Percentiles rank a stretch among this genome's conserved stretches.
phyloP scores from a whole-genome alignment of 106 monocot species.

The Allium sativum region DNA sequence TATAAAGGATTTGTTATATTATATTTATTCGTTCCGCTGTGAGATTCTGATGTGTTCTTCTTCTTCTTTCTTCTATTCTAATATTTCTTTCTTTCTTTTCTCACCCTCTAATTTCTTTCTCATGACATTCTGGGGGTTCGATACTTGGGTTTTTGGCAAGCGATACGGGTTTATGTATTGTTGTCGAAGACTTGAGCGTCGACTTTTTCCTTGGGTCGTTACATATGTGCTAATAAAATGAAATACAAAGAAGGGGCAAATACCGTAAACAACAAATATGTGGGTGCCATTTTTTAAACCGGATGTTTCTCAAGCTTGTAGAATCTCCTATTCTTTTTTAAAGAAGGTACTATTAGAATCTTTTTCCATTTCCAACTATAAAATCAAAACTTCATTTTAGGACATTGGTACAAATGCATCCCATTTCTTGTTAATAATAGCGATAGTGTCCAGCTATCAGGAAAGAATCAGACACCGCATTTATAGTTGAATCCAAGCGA shows the following conservation, averaged over 20 bases:
- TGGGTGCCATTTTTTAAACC: conserved; percentile 89
- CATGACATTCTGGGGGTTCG: too few species aligned
- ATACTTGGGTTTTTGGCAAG: too few species aligned
- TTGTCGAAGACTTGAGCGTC: too few species aligned
- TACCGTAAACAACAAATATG: conserved; percentile 97
- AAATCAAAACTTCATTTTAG: not conserved
- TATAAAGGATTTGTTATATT: too few species aligned
- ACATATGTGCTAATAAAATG: not conserved
- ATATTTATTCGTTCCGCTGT: too few species aligned
- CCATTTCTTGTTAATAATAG: not conserved
- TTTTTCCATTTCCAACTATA: conserved; percentile 91
- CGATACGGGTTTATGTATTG: too few species aligned
- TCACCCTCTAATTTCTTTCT: too few species aligned
- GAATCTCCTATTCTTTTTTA: conserved; percentile 93
- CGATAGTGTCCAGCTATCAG: not conserved
- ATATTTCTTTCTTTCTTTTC: too few species aligned
- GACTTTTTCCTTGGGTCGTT: too few species aligned
- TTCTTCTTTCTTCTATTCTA: too few species aligned
- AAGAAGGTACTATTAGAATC: conserved; percentile 93
- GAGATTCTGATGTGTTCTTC: too few species aligned
- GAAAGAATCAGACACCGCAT: conserved; percentile 33
- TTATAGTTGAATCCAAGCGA: conserved; percentile 72
- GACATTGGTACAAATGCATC: not conserved
- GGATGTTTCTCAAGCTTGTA: conserved; percentile 94
- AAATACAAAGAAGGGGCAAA: not conserved